Conservation (phyloP, 768 basidiomycete genomes). For the Piloderma croceum region DNA sequence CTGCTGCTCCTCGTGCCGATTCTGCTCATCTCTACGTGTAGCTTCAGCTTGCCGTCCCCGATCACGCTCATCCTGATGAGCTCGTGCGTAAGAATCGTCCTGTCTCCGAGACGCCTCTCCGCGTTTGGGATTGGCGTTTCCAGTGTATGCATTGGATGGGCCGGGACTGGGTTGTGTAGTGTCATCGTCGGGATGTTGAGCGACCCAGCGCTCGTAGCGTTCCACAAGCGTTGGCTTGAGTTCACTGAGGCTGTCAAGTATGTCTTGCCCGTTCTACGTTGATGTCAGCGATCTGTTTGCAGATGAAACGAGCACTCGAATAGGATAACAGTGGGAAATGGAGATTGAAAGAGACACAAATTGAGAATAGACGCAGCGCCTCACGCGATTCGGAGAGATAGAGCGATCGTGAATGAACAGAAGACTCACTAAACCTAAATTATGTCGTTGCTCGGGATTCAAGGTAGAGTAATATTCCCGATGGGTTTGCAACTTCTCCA, state of each 20-base stretch:
- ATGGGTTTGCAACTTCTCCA: conserved; percentile 74
- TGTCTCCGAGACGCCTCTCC: conserved; percentile 19
- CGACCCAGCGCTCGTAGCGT: conserved; percentile 57
- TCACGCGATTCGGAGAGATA: background rate
- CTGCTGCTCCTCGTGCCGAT: conserved; percentile 27
- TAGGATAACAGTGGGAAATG: too few relatives aligned
- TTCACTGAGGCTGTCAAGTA: conserved; percentile 58
- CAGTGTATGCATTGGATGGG: conserved; percentile 9
- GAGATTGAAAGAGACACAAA: too few relatives aligned
- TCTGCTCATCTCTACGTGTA: conserved; percentile 16
- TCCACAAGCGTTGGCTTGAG: conserved; percentile 62
- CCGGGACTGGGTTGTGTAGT: conserved; percentile 8
- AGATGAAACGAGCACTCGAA: too few relatives aligned
- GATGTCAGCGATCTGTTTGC: too few relatives aligned
- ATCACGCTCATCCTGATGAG: conserved; percentile 22
- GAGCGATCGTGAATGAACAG: conserved; percentile 5
- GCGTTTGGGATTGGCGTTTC: conserved; percentile 7
- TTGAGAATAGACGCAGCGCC: conserved; percentile 1
- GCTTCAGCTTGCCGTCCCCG: background rate
- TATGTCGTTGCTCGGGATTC: conserved; percentile 53
- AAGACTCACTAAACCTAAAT: conserved; percentile 61
- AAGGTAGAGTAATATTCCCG: conserved; percentile 55
- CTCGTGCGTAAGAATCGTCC: conserved; percentile 16
- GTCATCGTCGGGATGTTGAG: conserved; percentile 34
- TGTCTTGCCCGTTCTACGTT: conserved; percentile 76